phyloP scores from a whole-genome alignment of 805 yeast genomes.

The Wickerhamiella siamensis region DNA sequence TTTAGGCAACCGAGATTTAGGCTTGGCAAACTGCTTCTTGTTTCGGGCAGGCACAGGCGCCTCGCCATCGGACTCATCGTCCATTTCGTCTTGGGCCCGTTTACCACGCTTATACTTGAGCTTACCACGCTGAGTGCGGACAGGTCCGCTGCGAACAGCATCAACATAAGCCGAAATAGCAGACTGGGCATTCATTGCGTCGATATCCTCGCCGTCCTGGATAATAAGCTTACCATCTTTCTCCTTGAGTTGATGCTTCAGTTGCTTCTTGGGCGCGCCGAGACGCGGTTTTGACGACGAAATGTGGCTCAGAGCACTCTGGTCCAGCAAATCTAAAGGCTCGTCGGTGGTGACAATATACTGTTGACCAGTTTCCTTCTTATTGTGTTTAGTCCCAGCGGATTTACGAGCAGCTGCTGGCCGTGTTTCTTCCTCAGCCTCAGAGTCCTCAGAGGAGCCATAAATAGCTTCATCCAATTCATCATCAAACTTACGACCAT shows the following conservation, averaged over 20 bases:
- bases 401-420: background rate
- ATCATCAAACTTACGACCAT: conserved; percentile 41
- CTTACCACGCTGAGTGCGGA: conserved; percentile 84
- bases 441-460: conserved; percentile 51
- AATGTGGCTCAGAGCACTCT: conserved; percentile 70
- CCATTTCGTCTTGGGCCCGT: conserved; percentile 38
- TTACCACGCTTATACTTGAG: conserved; percentile 68
- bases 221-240: conserved; percentile 60
- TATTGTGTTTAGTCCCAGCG: background rate
- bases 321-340: conserved; percentile 82
- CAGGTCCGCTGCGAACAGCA: conserved; percentile 85
- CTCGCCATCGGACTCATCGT: conserved; percentile 36
- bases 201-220: conserved; percentile 31
- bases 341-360: conserved; percentile 57
- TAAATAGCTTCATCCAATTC: conserved; percentile 89
- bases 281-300: conserved; percentile 75
- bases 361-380: conserved; percentile 18
- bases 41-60: conserved; percentile 3
- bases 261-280: conserved; percentile 25
- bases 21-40: conserved; percentile 9
- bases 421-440: conserved; percentile 31
- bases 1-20: background rate
- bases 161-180: conserved; percentile 89
- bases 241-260: conserved; percentile 23
- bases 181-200: conserved; percentile 20